Conservation (phyloP, 805 yeast genomes). For the Candida andamanensis region DNA sequence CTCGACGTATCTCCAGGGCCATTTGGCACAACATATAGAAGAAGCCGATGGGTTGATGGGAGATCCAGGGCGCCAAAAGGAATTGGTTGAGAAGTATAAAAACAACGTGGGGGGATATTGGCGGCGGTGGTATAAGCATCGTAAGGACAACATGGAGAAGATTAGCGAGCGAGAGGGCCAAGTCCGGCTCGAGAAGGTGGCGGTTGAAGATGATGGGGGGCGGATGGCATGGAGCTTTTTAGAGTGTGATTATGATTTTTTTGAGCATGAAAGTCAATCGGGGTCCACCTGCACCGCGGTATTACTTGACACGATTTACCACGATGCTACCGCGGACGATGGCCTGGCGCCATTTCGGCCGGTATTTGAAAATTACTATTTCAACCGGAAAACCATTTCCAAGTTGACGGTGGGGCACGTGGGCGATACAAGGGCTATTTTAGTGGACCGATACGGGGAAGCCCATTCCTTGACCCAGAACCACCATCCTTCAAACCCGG, state of each 20-base stretch:
- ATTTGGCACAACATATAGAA: constrained; percentile 54
- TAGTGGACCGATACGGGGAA: constrained; percentile 76
- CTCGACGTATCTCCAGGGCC: constrained; percentile 50
- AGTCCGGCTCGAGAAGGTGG: constrained; percentile 12
- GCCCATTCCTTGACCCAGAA: constrained; percentile 74
- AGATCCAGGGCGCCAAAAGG: constrained; percentile 27
- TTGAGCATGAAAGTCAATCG: constrained; percentile 34
- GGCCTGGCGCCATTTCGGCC: constrained; percentile 23
- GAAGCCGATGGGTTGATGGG: constrained; percentile 21
- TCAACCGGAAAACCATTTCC: constrained; percentile 62
- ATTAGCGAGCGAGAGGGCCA: constrained; percentile 18
- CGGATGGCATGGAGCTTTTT: constrained; percentile 63
- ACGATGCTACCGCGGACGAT: constrained; percentile 24
- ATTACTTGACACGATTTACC: constrained; percentile 46
- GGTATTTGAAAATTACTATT: constrained; percentile 41
- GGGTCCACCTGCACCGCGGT: constrained; percentile 78
- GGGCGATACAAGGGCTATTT: constrained; percentile 84
- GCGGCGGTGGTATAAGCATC: constrained; percentile 63
- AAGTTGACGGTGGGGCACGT: constrained; percentile 79
- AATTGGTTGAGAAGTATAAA: constrained; percentile 50
- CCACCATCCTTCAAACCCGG: constrained; percentile 84
- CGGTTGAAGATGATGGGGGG: constrained; percentile 48
- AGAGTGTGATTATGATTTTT: constrained; percentile 59
- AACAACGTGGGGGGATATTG: constrained; percentile 76
- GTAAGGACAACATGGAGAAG: constrained; percentile 24